These are phyloP conservation scores for Xanthoparmelia taractica DNA, from an alignment of 495 filamentous ascomycete species.

Conservation along the genomic window DNA sequence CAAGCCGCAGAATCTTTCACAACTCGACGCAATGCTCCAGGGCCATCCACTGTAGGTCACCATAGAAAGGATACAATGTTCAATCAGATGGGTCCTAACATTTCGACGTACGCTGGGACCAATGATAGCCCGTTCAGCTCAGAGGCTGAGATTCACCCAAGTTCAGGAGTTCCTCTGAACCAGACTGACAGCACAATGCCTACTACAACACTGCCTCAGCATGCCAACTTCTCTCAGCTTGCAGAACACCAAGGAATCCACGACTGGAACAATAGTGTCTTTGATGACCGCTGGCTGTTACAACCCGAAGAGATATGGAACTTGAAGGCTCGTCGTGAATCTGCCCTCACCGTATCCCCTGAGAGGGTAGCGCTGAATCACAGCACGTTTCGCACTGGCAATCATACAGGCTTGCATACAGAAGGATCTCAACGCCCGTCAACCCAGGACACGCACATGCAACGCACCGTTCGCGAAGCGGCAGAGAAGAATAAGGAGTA, in stretches of 20 bases:
- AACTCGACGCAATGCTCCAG: neutral
- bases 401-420: neutral
- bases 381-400: neutral
- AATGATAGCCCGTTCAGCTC: constrained; percentile 6
- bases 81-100: neutral
- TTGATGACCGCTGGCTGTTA: constrained; percentile 25
- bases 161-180: constrained; percentile 4
- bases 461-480: neutral
- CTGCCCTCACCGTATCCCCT: neutral
- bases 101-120: neutral
- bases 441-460: neutral
- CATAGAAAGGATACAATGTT: neutral
- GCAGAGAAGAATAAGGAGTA: neutral
- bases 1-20: constrained; percentile 2
- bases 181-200: neutral
- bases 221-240: constrained; percentile 18
- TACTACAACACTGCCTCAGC: constrained; percentile 9
- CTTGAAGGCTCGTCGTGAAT: neutral
- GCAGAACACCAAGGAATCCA: constrained; percentile 12
- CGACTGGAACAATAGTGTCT: constrained; percentile 17
- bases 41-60: neutral
- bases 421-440: neutral
- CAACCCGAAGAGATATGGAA: constrained; percentile 15
- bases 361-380: neutral
- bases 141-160: constrained; percentile 4